A percentile compares a stretch with the other conserved stretches of the same genome.
Conservation (phyloP, 495 filamentous ascomycete species). For the Aspergillus taichungensis region DNA sequence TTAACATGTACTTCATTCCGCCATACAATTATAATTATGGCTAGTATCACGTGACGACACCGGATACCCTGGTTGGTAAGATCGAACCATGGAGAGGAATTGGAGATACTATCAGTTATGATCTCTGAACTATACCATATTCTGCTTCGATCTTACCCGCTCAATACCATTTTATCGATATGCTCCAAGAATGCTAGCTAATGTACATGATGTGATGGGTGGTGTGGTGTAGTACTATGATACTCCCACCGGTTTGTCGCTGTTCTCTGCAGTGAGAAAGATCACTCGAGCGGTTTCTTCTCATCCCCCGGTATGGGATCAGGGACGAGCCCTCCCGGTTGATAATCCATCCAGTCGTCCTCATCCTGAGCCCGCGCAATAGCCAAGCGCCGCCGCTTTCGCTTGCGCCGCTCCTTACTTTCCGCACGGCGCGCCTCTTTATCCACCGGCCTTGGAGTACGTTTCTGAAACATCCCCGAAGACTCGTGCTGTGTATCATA, state of each 20-base stretch:
- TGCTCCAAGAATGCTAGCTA: no score
- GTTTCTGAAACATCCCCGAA: background rate
- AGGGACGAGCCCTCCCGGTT: conserved; percentile 11
- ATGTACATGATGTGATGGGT: no score
- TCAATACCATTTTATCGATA: no score
- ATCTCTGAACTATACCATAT: no score
- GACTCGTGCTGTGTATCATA: conserved; percentile 1
- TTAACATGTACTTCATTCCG: no score
- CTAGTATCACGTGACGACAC: no score
- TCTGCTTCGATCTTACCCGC: no score
- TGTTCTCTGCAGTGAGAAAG: background rate
- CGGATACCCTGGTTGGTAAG: no score
- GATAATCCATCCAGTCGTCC: conserved; percentile 18
- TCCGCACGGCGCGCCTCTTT: conserved; percentile 8
- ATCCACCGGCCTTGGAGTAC: background rate
- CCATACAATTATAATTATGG: no score
- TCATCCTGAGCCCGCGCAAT: conserved; percentile 12
- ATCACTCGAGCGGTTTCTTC: background rate
- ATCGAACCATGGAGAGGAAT: no score
- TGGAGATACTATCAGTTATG: no score
- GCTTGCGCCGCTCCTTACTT: conserved; percentile 15
- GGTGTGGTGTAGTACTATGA: no score
- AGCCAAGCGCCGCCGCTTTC: conserved; percentile 12
- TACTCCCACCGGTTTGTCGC: background rate
- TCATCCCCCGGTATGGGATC: background rate